Conservation (phyloP, 1,284 basidiomycete genomes). For the Sanghuangporus sanghuang region DNA sequence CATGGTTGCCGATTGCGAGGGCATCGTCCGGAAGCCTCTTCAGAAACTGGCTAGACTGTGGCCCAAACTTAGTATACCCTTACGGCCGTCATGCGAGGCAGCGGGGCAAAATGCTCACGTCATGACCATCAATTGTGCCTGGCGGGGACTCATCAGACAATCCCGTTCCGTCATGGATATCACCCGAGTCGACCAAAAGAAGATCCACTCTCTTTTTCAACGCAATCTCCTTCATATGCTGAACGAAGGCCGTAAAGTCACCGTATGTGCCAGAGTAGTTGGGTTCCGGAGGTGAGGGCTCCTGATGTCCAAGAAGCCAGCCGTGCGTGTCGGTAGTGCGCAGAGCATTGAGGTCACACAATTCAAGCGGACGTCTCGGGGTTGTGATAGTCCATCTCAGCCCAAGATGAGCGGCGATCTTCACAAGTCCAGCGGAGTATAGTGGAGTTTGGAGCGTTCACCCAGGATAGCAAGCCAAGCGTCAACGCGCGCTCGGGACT, state of each 20-base stretch:
- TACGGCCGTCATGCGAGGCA: conserved; percentile 10
- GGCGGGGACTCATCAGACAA: conserved; percentile 67
- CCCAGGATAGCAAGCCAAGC: too few relatives aligned
- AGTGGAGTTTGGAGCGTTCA: too few relatives aligned
- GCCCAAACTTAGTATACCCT: background rate
- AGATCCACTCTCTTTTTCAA: conserved; percentile 59
- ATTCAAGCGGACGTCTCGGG: conserved; percentile 59
- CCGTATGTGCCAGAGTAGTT: conserved; percentile 71
- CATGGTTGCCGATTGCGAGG: conserved; percentile 86
- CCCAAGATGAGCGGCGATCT: too few relatives aligned
- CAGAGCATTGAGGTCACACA: conserved; percentile 76
- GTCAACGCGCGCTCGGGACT: too few relatives aligned
- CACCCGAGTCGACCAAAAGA: conserved; percentile 67
- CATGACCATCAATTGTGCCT: conserved; percentile 72
- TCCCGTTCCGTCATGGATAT: conserved; percentile 80
- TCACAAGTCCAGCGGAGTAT: too few relatives aligned
- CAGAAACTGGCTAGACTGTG: conserved; percentile 66
- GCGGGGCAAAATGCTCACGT: conserved; percentile 34
- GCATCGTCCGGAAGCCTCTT: conserved; percentile 76
- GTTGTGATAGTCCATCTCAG: conserved; percentile 38
- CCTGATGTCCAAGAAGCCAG: conserved; percentile 74
- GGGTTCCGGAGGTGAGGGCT: conserved; percentile 66
- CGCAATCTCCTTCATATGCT: conserved; percentile 76
- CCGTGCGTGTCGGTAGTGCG: conserved; percentile 84
- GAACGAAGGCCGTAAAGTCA: conserved; percentile 78